phyloP scores from a whole-genome alignment of 257 asterid genomes.

The Thymus quinquecostatus region DNA sequence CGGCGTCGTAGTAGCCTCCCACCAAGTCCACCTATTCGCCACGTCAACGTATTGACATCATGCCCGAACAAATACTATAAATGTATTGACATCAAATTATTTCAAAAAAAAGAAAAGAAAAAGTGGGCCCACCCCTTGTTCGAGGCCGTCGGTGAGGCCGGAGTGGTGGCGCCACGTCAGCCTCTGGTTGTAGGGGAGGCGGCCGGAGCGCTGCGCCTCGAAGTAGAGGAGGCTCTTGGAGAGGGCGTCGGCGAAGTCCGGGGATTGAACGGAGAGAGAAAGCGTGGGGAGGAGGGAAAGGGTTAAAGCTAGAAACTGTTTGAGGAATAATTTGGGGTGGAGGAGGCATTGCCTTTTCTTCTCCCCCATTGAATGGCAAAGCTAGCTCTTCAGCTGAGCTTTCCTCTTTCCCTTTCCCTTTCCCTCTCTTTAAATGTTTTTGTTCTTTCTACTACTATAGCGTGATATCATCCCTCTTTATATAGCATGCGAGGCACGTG shows the following conservation, averaged over 20 bases:
- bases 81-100: too few species aligned
- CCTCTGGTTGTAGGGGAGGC: conserved; percentile 78
- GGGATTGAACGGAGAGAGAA: conserved; percentile 36
- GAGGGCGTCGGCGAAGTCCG: conserved; percentile 71
- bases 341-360: background rate
- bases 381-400: too few species aligned
- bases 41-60: too few species aligned
- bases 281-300: background rate
- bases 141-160: conserved; percentile 87
- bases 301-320: background rate
- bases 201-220: conserved; percentile 97
- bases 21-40: conserved; percentile 79
- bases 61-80: too few species aligned
- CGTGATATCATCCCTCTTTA: too few species aligned
- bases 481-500: background rate
- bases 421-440: too few species aligned
- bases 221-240: conserved; percentile 85
- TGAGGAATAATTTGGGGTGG: too few species aligned
- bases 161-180: conserved; percentile 92
- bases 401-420: background rate
- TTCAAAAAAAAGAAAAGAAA: too few species aligned
- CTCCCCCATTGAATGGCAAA: background rate
- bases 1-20: conserved; percentile 96
- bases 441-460: too few species aligned
- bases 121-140: conserved; percentile 63